phyloP scores from a whole-genome alignment of 2,329 filamentous ascomycete species.

The Pochonia chlamydosporia region DNA sequence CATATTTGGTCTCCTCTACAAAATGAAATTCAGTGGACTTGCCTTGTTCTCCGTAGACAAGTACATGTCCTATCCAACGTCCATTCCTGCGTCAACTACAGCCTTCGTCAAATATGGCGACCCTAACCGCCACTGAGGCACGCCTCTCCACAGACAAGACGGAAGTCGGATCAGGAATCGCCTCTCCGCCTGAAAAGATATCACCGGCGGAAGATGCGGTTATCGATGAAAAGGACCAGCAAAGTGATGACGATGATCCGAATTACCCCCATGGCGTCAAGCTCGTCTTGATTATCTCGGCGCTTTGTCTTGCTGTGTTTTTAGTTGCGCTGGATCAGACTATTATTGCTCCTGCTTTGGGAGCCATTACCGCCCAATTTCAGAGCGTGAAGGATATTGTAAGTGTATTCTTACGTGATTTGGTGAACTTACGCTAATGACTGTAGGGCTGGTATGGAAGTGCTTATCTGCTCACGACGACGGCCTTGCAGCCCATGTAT shows the following conservation, averaged over 20 bases:
- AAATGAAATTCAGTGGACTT: too few relatives aligned
- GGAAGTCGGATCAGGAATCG: constrained; percentile 21
- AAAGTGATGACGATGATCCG: constrained; percentile 12
- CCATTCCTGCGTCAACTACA: background rate
- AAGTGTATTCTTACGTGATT: constrained; percentile 7
- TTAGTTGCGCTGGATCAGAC: constrained; percentile 47
- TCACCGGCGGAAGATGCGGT: background rate
- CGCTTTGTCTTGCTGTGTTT: constrained; percentile 41
- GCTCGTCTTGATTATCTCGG: constrained; percentile 34
- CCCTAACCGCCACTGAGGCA: background rate
- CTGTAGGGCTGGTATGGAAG: constrained; percentile 43
- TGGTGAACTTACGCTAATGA: constrained; percentile 1
- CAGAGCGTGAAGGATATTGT: constrained; percentile 40
- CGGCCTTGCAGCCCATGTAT: constrained; percentile 44
- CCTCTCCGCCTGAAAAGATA: constrained; percentile 9
- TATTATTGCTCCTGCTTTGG: constrained; percentile 46
- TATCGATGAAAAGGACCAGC: constrained; percentile 7
- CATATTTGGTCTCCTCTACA: too few relatives aligned
- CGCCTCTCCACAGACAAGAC: constrained; percentile 25
- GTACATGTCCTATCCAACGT: too few relatives aligned
- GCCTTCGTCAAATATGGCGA: background rate
- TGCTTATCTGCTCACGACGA: constrained; percentile 42
- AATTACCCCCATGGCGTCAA: constrained; percentile 34
- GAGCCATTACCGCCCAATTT: constrained; percentile 43
- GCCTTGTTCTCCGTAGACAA: too few relatives aligned